Evolutionary conservation across 2,329 filamentous ascomycete genomes (phyloP).

Genomic region (Leptodontidium sp.): DNA sequence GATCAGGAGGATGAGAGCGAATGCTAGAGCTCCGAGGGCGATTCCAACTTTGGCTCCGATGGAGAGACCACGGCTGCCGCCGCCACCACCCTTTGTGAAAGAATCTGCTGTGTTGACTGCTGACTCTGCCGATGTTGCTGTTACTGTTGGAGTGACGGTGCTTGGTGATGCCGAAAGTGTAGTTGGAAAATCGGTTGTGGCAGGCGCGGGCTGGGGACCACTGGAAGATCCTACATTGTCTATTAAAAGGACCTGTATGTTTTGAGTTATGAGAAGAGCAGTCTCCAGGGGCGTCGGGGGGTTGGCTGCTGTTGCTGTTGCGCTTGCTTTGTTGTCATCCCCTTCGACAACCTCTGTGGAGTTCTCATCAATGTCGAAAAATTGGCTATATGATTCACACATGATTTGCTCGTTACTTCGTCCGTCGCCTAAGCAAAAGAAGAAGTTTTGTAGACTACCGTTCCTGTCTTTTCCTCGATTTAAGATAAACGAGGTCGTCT

Average conservation of each 20-base stretch:
- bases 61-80: slow-evolving; percentile 27
- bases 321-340: too few relatives aligned
- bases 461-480: not conserved
- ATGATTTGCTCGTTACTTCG: not conserved
- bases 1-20: slow-evolving; percentile 35
- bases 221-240: too few relatives aligned
- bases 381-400: slow-evolving; percentile 18
- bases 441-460: not conserved
- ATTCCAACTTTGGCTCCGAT: slow-evolving; percentile 39
- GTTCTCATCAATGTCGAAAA: slow-evolving; percentile 10
- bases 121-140: not conserved
- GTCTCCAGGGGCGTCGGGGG: too few relatives aligned
- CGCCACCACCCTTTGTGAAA: not conserved
- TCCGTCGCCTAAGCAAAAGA: slow-evolving; percentile 22
- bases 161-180: too few relatives aligned
- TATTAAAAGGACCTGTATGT: too few relatives aligned
- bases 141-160: too few relatives aligned
- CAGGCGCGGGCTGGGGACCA: too few relatives aligned
- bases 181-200: too few relatives aligned
- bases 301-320: too few relatives aligned
- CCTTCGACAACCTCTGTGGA: not conserved
- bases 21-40: slow-evolving; percentile 34
- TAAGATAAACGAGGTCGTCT: not conserved
- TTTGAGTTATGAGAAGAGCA: too few relatives aligned
- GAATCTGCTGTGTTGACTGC: not conserved